A percentile compares a stretch with the other conserved stretches of the same genome.
Conservation (phyloP, 2,329 filamentous ascomycete genomes). For the Elsinoe fawcettii region DNA sequence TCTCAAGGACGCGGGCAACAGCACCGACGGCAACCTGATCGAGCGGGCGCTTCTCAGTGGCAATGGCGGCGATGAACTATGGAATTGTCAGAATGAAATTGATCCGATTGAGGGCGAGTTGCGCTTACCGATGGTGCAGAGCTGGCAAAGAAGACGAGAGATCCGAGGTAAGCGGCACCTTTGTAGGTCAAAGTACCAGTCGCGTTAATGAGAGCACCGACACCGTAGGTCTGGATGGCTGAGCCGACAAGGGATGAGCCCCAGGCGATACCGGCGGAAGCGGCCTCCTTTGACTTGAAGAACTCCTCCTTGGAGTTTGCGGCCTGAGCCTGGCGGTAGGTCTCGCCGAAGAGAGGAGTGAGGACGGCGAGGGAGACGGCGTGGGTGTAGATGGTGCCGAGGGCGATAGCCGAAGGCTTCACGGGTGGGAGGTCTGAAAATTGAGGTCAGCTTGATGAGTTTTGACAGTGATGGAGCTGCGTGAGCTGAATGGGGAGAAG, state of each 20-base stretch:
- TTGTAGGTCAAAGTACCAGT: conserved; percentile 95
- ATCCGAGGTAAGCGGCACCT: conserved; percentile 88
- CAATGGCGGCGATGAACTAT: conserved; percentile 76
- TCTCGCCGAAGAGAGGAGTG: conserved; percentile 83
- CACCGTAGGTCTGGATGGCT: conserved; percentile 51
- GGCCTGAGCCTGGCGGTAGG: conserved; percentile 84
- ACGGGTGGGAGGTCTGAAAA: conserved; percentile 64
- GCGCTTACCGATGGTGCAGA: conserved; percentile 73
- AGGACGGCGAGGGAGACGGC: conserved; percentile 80
- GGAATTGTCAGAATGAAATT: conserved; percentile 22
- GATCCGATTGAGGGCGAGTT: not conserved
- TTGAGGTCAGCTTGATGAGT: conserved; percentile 4
- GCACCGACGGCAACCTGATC: conserved; percentile 84
- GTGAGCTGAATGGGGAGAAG: not conserved
- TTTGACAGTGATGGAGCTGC: conserved; percentile 7
- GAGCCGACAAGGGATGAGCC: conserved; percentile 85
- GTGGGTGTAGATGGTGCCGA: conserved; percentile 95
- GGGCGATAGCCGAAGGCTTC: conserved; percentile 95
- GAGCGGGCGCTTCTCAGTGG: conserved; percentile 84
- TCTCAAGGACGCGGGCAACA: conserved; percentile 81
- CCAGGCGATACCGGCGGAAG: conserved; percentile 79
- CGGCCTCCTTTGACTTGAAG: conserved; percentile 84
- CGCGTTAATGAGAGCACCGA: conserved; percentile 58
- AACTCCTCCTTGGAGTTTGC: conserved; percentile 97
- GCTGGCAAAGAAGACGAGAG: conserved; percentile 83